Base-by-base conservation (phyloP, 1,139 yeast genomes). In the Kazachstania sp. region DNA sequence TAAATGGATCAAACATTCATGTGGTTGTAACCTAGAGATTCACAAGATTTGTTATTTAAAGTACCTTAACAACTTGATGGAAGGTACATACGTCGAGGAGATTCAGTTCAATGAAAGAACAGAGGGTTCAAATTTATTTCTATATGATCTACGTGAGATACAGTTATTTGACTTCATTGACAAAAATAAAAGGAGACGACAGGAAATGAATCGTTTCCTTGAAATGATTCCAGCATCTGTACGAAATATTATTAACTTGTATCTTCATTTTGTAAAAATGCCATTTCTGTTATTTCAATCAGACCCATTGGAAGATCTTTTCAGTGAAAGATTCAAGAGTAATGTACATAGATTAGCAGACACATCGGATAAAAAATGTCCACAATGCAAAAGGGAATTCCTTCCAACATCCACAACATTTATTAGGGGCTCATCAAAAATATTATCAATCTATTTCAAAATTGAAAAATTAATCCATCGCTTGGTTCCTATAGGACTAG, bases 1-100 rank as follows among this genome's bases (percentile, higher is more conserved):
- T 5, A 28, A 41, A 11, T 56, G 59, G 58, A 45, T 51, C 13
- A 29, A 34, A n/a, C 60, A 57, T 43, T 44, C 48, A 6, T 57
- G 60, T 41, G 54, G 54, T 16, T 57, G 60, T 41, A 51, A 56
- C 41, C 43, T 57, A 40, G 57, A 57, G 42, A 45, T 56, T 5
- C 60, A 57, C 43, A 55, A 53, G 37, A 26, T 43, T 13, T 57
- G 61, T 43, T 51, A 53, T 18, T 32, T 57, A n/a, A 45, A 48
- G 18, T 49, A 55, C 50, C 38, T 55, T 4, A 53, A 48, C 35
- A 53, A 53, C 19, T 37, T 41, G 13, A 44, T 47, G 20, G 41
- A 43, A 12, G 30, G 39, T 29, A n/a, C 29, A 9, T 26, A 29
- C 34, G 32, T 42, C 7, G 26, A 37, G 8, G 36, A 29, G 11